Conservation (phyloP, 1,284 basidiomycete genomes). For the Fomes fomentarius region DNA sequence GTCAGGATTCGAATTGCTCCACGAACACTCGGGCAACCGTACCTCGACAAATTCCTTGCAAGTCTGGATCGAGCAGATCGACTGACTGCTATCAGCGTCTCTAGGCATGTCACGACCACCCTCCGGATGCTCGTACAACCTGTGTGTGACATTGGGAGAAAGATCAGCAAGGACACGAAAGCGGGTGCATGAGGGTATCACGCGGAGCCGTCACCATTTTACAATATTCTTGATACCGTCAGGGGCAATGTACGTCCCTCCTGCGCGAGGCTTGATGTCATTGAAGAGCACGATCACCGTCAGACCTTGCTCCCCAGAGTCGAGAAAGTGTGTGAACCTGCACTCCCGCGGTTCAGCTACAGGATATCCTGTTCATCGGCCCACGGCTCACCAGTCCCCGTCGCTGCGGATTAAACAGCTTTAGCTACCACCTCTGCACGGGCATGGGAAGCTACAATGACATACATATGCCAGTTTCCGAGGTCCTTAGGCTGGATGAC, state of each 20-base stretch:
- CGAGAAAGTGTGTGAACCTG: conserved; percentile 40
- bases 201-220: conserved; percentile 29
- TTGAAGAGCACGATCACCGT: conserved; percentile 40
- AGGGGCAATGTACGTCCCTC: conserved; percentile 40
- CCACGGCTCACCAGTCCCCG: conserved; percentile 32
- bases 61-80: conserved; percentile 29
- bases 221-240: conserved; percentile 40
- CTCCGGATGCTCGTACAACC: conserved; percentile 35
- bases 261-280: conserved; percentile 36
- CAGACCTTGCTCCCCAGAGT: conserved; percentile 42
- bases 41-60: conserved; percentile 38
- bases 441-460: neutral
- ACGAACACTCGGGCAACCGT: neutral
- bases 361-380: neutral
- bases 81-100: conserved; percentile 33
- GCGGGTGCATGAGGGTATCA: too few species aligned
- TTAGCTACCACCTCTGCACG: neutral
- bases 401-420: conserved; percentile 23
- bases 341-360: neutral
- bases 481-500: conserved; percentile 34
- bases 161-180: neutral
- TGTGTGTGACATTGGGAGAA: neutral
- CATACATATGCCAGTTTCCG: conserved; percentile 41
- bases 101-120: conserved; percentile 27
- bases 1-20: neutral